Percentiles rank a stretch among this genome's conserved stretches.
These are phyloP conservation scores for Aspergillus hiratsukae DNA, from an alignment of 2,329 filamentous ascomycete genomes.

Conservation along the genomic window DNA sequence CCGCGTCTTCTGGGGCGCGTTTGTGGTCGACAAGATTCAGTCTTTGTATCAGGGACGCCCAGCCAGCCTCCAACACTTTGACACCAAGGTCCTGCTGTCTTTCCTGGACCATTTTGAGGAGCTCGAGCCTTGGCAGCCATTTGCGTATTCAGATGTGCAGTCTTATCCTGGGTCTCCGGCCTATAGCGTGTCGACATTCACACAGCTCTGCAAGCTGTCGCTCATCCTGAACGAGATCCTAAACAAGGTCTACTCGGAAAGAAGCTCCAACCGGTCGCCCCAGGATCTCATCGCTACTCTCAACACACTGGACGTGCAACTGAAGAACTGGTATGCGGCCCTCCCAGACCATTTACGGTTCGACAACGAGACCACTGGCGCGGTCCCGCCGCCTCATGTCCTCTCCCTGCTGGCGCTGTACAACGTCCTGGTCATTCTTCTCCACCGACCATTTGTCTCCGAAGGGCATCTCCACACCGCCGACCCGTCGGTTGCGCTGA, in stretches of 20 bases:
- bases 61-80: conserved; percentile 40
- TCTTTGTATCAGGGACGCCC: conserved; percentile 53
- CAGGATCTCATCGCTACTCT: conserved; percentile 32
- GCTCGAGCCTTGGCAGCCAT: conserved; percentile 49
- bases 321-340: conserved; percentile 40
- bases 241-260: conserved; percentile 44
- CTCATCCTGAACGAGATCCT: conserved; percentile 46
- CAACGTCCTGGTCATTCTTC: conserved; percentile 49
- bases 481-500: conserved; percentile 37
- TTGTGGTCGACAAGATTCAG: conserved; percentile 49
- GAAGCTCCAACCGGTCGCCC: conserved; percentile 34
- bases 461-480: conserved; percentile 40
- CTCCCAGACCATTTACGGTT: conserved; percentile 44
- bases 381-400: conserved; percentile 43
- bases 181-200: conserved; percentile 34
- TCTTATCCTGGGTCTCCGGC: conserved; percentile 29
- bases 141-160: conserved; percentile 32
- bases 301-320: conserved; percentile 36
- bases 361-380: conserved; percentile 23
- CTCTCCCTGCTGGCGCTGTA: conserved; percentile 47
- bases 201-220: conserved; percentile 39
- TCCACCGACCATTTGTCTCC: conserved; percentile 51
- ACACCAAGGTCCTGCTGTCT: conserved; percentile 45
- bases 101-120: conserved; percentile 45
- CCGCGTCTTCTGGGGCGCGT: conserved; percentile 34